These are phyloP conservation scores for Saturnispora saitoi DNA, from an alignment of 805 yeast species.

Conservation along the genomic window DNA sequence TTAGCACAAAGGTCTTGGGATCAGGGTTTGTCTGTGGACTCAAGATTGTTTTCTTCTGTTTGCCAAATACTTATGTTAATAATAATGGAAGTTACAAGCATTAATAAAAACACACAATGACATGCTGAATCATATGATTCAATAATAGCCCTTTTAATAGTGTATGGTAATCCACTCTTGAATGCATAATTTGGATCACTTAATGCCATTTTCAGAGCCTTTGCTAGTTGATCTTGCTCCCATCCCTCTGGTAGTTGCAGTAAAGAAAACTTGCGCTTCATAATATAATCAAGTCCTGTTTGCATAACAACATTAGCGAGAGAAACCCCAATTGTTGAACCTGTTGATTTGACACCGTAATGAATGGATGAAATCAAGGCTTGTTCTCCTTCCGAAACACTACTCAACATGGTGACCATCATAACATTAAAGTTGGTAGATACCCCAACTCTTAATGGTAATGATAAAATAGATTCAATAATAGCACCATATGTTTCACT, in stretches of 20 bases:
- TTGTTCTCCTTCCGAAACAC: constrained; percentile 59
- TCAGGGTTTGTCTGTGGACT: background rate
- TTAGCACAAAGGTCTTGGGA: background rate
- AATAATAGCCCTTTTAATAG: constrained; percentile 34
- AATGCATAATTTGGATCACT: constrained; percentile 14
- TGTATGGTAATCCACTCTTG: constrained; percentile 7
- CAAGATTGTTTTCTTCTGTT: background rate
- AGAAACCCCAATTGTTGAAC: constrained; percentile 44
- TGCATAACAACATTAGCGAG: constrained; percentile 37
- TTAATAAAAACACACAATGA: constrained; percentile 33
- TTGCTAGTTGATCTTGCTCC: constrained; percentile 6
- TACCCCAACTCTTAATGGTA: constrained; percentile 55
- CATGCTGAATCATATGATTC: constrained; percentile 44
- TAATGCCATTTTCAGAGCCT: constrained; percentile 9
- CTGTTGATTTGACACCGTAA: constrained; percentile 53
- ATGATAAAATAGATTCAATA: constrained; percentile 35
- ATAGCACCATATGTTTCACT: constrained; percentile 15
- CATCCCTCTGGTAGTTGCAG: constrained; percentile 13
- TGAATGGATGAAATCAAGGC: constrained; percentile 84
- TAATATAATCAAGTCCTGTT: constrained; percentile 7
- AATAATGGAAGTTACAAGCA: background rate
- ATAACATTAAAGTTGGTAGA: constrained; percentile 62
- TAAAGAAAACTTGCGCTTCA: background rate
- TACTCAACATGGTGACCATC: constrained; percentile 62
- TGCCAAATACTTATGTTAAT: background rate